Evolutionary conservation across 1,284 basidiomycete species (phyloP).

Genomic region (Cutaneotrichosporon cavernicola): DNA sequence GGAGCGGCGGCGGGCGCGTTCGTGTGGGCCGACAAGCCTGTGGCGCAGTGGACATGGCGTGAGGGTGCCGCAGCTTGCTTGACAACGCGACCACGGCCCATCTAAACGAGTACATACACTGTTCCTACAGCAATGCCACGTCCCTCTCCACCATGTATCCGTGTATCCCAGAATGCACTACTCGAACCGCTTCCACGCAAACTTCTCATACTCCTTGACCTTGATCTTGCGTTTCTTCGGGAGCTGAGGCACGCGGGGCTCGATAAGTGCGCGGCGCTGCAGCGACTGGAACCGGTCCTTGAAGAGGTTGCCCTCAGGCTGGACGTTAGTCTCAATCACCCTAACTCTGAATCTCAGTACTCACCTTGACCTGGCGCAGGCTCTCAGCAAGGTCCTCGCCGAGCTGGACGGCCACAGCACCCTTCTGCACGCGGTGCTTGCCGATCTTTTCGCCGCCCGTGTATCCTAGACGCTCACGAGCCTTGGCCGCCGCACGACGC

Average conservation of each 20-base stretch:
- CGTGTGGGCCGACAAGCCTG: no score
- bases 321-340: constrained; percentile 17
- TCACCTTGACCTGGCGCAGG: constrained; percentile 76
- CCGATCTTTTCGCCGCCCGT: constrained; percentile 66
- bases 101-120: constrained; percentile 10
- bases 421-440: constrained; percentile 70
- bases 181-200: constrained; percentile 79
- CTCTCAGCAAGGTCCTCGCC: constrained; percentile 88
- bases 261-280: constrained; percentile 55
- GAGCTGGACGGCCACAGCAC: constrained; percentile 76
- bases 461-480: constrained; percentile 59
- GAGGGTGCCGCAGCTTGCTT: no score
- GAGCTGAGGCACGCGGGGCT: constrained; percentile 62
- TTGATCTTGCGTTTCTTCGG: constrained; percentile 64
- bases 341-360: constrained; percentile 26
- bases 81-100: neutral
- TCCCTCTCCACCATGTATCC: neutral
- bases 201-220: constrained; percentile 78
- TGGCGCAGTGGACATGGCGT: no score
- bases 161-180: constrained; percentile 15
- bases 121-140: constrained; percentile 9
- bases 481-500: constrained; percentile 58
- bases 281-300: constrained; percentile 72
- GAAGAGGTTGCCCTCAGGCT: constrained; percentile 93
- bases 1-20: no score